phyloP scores from a whole-genome alignment of 75 land plant genomes.

The Cupressus sempervirens region DNA sequence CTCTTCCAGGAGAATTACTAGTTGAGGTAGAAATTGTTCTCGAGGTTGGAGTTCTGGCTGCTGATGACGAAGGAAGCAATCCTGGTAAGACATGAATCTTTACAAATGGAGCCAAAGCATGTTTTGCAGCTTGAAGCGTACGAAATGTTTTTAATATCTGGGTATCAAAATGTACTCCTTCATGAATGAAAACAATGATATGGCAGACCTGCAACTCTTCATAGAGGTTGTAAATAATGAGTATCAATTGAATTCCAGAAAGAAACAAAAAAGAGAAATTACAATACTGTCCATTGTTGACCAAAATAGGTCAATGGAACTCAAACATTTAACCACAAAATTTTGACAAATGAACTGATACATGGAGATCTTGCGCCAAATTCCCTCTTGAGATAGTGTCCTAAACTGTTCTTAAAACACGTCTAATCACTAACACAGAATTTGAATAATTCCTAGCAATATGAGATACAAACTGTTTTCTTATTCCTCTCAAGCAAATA shows the following conservation, averaged over 20 bases:
- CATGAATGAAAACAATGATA: conserved; percentile 70
- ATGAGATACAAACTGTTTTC: not conserved
- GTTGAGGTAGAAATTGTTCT: conserved; percentile 23
- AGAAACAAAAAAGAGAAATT: not conserved
- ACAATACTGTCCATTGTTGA: not conserved
- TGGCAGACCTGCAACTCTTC: conserved; percentile 84
- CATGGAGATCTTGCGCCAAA: not conserved
- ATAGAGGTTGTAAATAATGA: not conserved
- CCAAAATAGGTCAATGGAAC: not conserved
- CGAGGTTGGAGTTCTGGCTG: conserved; percentile 18
- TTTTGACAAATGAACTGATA: not conserved
- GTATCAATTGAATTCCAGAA: not conserved
- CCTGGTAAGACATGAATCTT: conserved; percentile 58
- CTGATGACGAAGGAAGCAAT: conserved; percentile 28
- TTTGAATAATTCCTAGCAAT: not conserved
- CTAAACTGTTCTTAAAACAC: not conserved
- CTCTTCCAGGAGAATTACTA: conserved; percentile 47
- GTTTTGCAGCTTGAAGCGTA: conserved; percentile 85
- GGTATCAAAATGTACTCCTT: conserved; percentile 77
- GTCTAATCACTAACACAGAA: not conserved
- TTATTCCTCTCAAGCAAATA: not conserved
- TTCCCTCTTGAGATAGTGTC: not conserved
- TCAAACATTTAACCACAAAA: not conserved
- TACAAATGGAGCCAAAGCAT: conserved; percentile 64
- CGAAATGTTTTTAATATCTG: conserved; percentile 69